phyloP scores from a whole-genome alignment of 2,329 filamentous ascomycete genomes.

The Pseudocercospora pini-densiflorae region DNA sequence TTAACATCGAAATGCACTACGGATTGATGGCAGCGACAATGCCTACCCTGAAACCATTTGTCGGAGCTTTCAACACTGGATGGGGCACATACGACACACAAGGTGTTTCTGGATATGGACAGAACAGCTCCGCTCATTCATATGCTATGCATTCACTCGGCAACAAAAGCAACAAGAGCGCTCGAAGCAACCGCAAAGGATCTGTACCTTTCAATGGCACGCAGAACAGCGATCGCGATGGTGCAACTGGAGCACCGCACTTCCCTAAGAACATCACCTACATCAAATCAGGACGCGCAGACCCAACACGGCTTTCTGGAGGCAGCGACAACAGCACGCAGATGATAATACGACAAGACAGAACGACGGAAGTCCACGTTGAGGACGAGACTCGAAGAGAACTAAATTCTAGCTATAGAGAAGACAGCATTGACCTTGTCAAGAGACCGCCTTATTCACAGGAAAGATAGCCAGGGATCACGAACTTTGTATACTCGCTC shows the following conservation, averaged over 20 bases:
- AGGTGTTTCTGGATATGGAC: constrained; percentile 27
- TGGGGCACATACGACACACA: constrained; percentile 31
- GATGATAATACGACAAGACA: constrained; percentile 33
- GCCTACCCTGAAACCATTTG: constrained; percentile 32
- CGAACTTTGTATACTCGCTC: background rate
- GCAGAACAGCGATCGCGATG: constrained; percentile 13
- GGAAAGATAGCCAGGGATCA: background rate
- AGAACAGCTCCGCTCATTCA: constrained; percentile 21
- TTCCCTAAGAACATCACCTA: constrained; percentile 27
- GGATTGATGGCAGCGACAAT: constrained; percentile 32
- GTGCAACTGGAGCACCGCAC: background rate
- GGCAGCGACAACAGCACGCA: constrained; percentile 27
- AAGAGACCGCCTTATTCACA: constrained; percentile 5
- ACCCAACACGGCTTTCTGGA: constrained; percentile 11
- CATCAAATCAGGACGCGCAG: constrained; percentile 10
- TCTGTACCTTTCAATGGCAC: constrained; percentile 11
- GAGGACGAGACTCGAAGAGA: constrained; percentile 15
- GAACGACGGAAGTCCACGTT: constrained; percentile 29
- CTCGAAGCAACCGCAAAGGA: background rate
- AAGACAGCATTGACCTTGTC: constrained; percentile 12
- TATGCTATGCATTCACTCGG: constrained; percentile 26
- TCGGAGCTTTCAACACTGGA: constrained; percentile 32
- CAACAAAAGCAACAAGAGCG: constrained; percentile 17
- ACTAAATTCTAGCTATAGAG: constrained; percentile 5
- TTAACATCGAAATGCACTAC: constrained; percentile 35